Percentiles rank a stretch among this genome's conserved stretches.
Evolutionary conservation across 2,329 filamentous ascomycete species (phyloP).

Genomic region (Pseudogymnoascus sp.): DNA sequence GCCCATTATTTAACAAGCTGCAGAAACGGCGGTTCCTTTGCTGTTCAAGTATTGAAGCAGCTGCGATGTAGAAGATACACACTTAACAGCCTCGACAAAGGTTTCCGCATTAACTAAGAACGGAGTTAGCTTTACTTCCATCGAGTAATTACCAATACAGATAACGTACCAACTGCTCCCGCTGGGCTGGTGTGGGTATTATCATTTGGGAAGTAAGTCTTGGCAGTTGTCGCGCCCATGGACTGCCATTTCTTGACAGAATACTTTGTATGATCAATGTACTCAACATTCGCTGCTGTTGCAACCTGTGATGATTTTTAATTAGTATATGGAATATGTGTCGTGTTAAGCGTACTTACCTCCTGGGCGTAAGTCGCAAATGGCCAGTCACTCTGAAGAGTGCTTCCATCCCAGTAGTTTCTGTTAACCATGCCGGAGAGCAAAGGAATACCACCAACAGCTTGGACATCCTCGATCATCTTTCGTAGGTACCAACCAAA

Average conservation of each 20-base stretch:
- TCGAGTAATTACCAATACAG: not conserved
- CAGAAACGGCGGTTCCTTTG: too few relatives aligned
- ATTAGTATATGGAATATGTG: not conserved
- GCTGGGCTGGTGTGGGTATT: slow-evolving; percentile 25
- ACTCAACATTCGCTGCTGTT: slow-evolving; percentile 16
- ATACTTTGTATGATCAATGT: slow-evolving; percentile 26
- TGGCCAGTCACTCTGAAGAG: slow-evolving; percentile 18
- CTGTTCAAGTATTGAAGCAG: too few relatives aligned
- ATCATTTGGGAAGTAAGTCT: slow-evolving; percentile 25
- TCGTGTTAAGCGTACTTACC: not conserved
- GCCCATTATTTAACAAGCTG: too few relatives aligned
- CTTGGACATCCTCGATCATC: slow-evolving; percentile 25
- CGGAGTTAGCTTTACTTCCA: not conserved
- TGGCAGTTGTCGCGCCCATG: slow-evolving; percentile 19
- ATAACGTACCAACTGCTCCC: slow-evolving; percentile 15
- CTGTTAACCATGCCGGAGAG: slow-evolving; percentile 25
- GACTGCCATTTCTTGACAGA: slow-evolving; percentile 21
- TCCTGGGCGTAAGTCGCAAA: slow-evolving; percentile 22
- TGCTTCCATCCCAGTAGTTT: slow-evolving; percentile 16
- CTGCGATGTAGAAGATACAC: slow-evolving; percentile 3
- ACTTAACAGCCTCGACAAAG: slow-evolving; percentile 22
- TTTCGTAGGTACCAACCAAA: slow-evolving; percentile 25
- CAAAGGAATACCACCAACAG: slow-evolving; percentile 18
- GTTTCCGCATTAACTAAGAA: slow-evolving; percentile 9
- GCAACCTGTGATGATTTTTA: slow-evolving; percentile 15